phyloP scores from a whole-genome alignment of 2,329 filamentous ascomycete genomes.

The Diaporthe ampelina region DNA sequence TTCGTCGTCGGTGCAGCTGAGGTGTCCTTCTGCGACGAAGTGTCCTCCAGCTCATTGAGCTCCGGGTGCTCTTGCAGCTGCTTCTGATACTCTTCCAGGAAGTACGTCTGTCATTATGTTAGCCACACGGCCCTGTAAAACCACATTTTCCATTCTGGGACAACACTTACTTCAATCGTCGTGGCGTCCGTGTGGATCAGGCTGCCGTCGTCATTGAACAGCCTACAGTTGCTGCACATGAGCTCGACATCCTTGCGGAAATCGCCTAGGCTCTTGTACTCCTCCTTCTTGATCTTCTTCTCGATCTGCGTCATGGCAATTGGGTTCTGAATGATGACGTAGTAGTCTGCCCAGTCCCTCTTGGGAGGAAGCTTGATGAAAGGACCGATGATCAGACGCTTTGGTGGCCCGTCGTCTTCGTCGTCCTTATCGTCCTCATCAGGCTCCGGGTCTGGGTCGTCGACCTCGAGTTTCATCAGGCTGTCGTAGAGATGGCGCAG shows the following conservation, averaged over 20 bases:
- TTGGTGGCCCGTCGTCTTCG: conserved; percentile 70
- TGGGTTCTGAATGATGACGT: conserved; percentile 89
- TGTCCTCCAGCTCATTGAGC: conserved; percentile 68
- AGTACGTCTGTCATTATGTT: conserved; percentile 66
- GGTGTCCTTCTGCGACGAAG: conserved; percentile 55
- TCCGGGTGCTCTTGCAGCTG: conserved; percentile 68
- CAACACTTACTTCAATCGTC: conserved; percentile 82
- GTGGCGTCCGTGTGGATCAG: conserved; percentile 93
- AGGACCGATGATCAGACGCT: conserved; percentile 89
- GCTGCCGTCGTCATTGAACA: conserved; percentile 97
- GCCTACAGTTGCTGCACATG: conserved; percentile 91
- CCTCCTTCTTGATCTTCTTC: conserved; percentile 95
- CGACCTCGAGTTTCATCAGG: conserved; percentile 87
- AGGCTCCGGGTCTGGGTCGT: conserved; percentile 71
- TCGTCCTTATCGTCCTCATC: conserved; percentile 58
- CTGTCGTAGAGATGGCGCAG: conserved; percentile 83
- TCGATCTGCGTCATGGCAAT: conserved; percentile 98
- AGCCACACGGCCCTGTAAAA: conserved; percentile 44
- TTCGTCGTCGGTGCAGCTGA: conserved; percentile 67
- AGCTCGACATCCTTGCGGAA: conserved; percentile 86
- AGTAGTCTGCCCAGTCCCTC: conserved; percentile 94
- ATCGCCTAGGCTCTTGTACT: conserved; percentile 86
- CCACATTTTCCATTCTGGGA: background rate
- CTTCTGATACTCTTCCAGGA: conserved; percentile 66
- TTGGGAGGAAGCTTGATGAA: conserved; percentile 94